Base-by-base conservation (phyloP, 176 grass and related monocot genomes). In the Cocos nucifera region DNA sequence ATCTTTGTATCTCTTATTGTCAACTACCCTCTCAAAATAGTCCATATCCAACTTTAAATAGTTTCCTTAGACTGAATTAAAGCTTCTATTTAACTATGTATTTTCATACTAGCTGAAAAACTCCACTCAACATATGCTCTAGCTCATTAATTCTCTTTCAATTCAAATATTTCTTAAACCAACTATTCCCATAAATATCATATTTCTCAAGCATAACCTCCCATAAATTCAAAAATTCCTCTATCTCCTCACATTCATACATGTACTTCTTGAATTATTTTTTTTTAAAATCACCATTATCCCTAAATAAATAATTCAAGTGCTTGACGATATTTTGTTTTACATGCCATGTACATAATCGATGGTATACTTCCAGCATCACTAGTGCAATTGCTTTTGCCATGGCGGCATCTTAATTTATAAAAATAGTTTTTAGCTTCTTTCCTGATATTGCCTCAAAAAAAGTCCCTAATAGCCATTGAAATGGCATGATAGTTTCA, bases 121-220 rank as follows among this genome's bases (percentile, higher is more conserved):
- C 73, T 39, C 69, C 59, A 72, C 67, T 39, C 69, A 58, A 72
- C 67, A 39, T 83, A 87, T 53, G 83, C 69, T 10, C 65, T 82
- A 56, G 79, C 73, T 80, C 88, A 92, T 54, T 83, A n/a, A n/a
- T n/a, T 92, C 22, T 87, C 23, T 62, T 77, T 84, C 87, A 51
- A 80, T 63, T 80, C 76, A 72, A 80, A 91, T 50, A 91, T 19
- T 9, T 64, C 72, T 64, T 86, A 22, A 91, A 58, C 83, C 76
- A 86, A 15, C 22, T 15, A 58, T 81, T 86, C 28, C 56, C 73
- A 15, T 25, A 17, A 57, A 92, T 56, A 23, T 23, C 23, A 23
- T 23, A 54, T 72, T 90, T 86, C 44, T 35, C 69, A 39, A 83
- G 59, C 88, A 92, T 92, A 24, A 70, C 28, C 22, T 87, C 72